Percentiles rank a stretch among this genome's conserved stretches.
Conservation (phyloP, 768 basidiomycete genomes). For the Xerocomus spinulosus region DNA sequence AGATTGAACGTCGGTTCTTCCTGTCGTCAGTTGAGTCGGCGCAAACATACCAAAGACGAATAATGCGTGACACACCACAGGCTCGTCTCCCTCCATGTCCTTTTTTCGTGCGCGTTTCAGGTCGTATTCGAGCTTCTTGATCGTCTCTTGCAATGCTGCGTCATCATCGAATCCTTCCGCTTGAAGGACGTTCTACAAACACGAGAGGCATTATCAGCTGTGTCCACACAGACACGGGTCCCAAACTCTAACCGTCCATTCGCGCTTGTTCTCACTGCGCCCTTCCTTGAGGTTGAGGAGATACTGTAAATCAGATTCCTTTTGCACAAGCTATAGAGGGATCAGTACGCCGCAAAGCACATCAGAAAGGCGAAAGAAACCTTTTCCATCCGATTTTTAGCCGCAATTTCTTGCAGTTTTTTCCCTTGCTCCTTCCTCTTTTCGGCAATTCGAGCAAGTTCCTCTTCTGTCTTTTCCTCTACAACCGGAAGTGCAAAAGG, state of each 20-base stretch:
- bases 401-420: constrained; percentile 87
- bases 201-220: neutral
- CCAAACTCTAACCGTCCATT: constrained; percentile 58
- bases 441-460: constrained; percentile 72
- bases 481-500: constrained; percentile 60
- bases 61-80: constrained; percentile 34
- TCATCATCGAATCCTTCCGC: constrained; percentile 76
- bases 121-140: constrained; percentile 82
- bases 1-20: constrained; percentile 88
- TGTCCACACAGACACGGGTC: neutral
- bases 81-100: constrained; percentile 70
- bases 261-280: constrained; percentile 57
- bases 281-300: constrained; percentile 61
- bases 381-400: constrained; percentile 82
- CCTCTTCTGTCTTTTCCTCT: constrained; percentile 90
- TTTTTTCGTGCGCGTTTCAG: constrained; percentile 78
- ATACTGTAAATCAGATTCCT: constrained; percentile 69
- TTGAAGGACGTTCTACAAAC: constrained; percentile 50
- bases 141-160: constrained; percentile 68
- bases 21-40: constrained; percentile 29
- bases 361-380: constrained; percentile 31
- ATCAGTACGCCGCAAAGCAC: neutral
- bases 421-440: constrained; percentile 81
- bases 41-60: neutral
- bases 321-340: constrained; percentile 56